Conservation (phyloP, 306 rosid species). For the Myrica gale region DNA sequence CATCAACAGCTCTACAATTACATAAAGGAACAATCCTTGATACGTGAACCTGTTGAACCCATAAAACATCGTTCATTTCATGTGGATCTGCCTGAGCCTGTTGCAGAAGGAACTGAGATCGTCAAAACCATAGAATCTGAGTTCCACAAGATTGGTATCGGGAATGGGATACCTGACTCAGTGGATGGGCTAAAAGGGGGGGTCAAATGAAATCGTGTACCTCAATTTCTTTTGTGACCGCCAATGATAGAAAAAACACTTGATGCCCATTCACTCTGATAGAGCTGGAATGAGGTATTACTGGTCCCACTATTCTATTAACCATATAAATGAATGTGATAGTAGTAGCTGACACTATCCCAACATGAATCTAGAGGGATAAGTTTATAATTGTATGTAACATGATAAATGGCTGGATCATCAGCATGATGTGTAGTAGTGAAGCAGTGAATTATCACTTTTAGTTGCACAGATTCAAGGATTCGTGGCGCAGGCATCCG, state of each 20-base stretch:
- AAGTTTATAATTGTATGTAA: slow-evolving; percentile 34
- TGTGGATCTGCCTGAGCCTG: slow-evolving; percentile 65
- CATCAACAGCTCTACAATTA: slow-evolving; percentile 78
- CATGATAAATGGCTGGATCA: slow-evolving; percentile 34
- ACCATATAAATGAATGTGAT: slow-evolving; percentile 26
- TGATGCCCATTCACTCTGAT: slow-evolving; percentile 7
- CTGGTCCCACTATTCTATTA: slow-evolving; percentile 19
- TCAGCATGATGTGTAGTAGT: slow-evolving; percentile 26
- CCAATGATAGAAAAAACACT: slow-evolving; percentile 5
- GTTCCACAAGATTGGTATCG: slow-evolving; percentile 49
- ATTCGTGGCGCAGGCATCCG: slow-evolving; percentile 12
- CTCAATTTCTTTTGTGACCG: slow-evolving; percentile 4
- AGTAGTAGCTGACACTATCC: slow-evolving; percentile 25
- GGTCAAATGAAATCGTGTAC: slow-evolving; percentile 22
- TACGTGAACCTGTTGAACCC: slow-evolving; percentile 39
- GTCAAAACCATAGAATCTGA: slow-evolving; percentile 66
- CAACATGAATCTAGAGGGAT: slow-evolving; percentile 26
- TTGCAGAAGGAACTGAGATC: slow-evolving; percentile 48
- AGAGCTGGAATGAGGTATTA: slow-evolving; percentile 23
- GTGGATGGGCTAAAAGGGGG: slow-evolving; percentile 44
- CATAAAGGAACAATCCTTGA: slow-evolving; percentile 62
- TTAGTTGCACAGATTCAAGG: slow-evolving; percentile 12
- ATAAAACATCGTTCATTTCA: slow-evolving; percentile 84
- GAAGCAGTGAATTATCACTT: slow-evolving; percentile 27
- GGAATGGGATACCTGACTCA: slow-evolving; percentile 42